Percentiles rank a stretch among this genome's conserved stretches.
phyloP scores from a whole-genome alignment of 139 green algal genomes.

The Edaphochlamys debaryana region DNA sequence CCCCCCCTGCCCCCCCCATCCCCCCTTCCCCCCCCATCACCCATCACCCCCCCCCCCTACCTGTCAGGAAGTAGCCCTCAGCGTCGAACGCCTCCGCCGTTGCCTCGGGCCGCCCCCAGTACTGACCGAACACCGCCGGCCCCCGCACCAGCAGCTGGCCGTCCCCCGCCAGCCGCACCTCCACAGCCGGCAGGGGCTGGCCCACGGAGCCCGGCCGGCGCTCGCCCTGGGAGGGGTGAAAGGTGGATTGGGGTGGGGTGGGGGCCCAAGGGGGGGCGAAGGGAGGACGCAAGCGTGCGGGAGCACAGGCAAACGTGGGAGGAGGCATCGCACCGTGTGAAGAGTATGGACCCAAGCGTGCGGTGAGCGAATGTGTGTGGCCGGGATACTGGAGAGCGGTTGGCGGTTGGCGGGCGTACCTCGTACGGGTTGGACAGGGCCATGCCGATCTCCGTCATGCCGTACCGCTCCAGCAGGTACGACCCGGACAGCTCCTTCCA shows the following conservation, averaged over 20 bases:
- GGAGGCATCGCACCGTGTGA: background rate
- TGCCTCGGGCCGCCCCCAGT: conserved; percentile 83
- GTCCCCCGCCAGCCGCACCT: conserved; percentile 59
- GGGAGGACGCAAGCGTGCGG: too few species aligned
- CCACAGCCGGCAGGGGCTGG: conserved; percentile 83
- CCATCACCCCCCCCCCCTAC: conserved; percentile 38
- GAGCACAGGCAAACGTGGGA: too few species aligned
- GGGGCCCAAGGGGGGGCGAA: too few species aligned
- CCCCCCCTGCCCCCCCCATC: too few species aligned
- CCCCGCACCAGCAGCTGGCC: conserved; percentile 83
- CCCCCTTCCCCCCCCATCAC: background rate
- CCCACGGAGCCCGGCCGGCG: conserved; percentile 84
- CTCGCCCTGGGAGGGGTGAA: conserved; percentile 50
- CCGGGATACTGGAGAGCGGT: too few species aligned
- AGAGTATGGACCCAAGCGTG: too few species aligned
- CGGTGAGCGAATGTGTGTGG: too few species aligned
- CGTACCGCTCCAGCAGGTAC: conserved; percentile 94
- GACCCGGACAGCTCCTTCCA: conserved; percentile 66
- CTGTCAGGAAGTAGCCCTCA: conserved; percentile 92
- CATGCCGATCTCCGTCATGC: conserved; percentile 99
- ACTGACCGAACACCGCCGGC: conserved; percentile 86
- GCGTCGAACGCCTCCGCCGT: conserved; percentile 84
- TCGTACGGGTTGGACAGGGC: conserved; percentile 89
- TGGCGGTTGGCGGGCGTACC: too few species aligned
- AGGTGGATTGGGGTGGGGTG: background rate